Evolutionary conservation across 805 yeast species (phyloP).

Genomic region (Schizosaccharomyces japonicus): DNA sequence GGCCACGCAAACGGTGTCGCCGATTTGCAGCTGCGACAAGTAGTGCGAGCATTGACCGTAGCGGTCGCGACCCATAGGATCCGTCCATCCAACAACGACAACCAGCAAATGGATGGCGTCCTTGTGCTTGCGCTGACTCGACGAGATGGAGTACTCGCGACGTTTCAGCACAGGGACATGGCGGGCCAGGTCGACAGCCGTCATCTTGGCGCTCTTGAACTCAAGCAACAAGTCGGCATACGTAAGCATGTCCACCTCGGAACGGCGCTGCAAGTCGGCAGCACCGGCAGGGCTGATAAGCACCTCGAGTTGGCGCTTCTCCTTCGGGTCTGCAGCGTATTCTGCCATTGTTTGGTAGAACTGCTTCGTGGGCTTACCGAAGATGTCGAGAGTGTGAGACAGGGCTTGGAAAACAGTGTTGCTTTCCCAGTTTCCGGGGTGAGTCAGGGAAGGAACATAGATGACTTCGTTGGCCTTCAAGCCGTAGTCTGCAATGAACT

Average conservation of each 20-base stretch:
- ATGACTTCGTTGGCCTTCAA: slow-evolving; percentile 45
- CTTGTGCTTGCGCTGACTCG: slow-evolving; percentile 79
- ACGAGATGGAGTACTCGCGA: slow-evolving; percentile 93
- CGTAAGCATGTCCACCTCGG: slow-evolving; percentile 60
- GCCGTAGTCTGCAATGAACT: slow-evolving; percentile 49
- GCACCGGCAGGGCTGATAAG: slow-evolving; percentile 65
- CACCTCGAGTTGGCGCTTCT: slow-evolving; percentile 35
- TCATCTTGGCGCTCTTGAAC: slow-evolving; percentile 63
- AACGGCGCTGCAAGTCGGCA: slow-evolving; percentile 54
- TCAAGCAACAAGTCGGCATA: slow-evolving; percentile 62
- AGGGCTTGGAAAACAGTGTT: slow-evolving; percentile 67
- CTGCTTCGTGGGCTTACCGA: slow-evolving; percentile 89
- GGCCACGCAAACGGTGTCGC: slow-evolving; percentile 71
- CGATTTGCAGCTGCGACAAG: slow-evolving; percentile 53
- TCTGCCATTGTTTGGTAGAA: slow-evolving; percentile 66
- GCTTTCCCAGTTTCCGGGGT: slow-evolving; percentile 32
- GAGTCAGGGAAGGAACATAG: slow-evolving; percentile 46
- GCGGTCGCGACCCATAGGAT: slow-evolving; percentile 60
- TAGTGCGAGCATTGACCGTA: slow-evolving; percentile 88
- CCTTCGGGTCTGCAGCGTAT: slow-evolving; percentile 45
- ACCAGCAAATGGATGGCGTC: slow-evolving; percentile 74
- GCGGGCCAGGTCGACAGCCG: slow-evolving; percentile 40
- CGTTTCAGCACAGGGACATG: slow-evolving; percentile 73
- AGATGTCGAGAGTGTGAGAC: slow-evolving; percentile 57
- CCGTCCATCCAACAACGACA: slow-evolving; percentile 92